phyloP scores from a whole-genome alignment of 768 basidiomycete species.

The Leccinum pellstonianum region DNA sequence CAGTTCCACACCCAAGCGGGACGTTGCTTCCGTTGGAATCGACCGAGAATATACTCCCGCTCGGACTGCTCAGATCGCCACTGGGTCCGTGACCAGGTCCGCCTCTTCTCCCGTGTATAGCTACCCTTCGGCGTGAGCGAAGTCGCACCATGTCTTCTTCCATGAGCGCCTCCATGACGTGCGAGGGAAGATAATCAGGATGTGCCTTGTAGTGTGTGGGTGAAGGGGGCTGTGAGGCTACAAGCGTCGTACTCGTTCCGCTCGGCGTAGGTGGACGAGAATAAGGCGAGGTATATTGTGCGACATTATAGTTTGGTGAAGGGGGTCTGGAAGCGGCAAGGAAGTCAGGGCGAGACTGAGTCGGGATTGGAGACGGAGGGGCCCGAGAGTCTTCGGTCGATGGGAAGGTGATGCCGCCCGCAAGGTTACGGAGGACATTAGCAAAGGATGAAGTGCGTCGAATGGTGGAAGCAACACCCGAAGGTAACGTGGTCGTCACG shows the following conservation, averaged over 20 bases:
- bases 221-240: constrained; percentile 31
- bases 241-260: constrained; percentile 21
- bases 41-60: constrained; percentile 74
- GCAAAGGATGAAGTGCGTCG: constrained; percentile 81
- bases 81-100: constrained; percentile 38
- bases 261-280: constrained; percentile 50
- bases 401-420: constrained; percentile 72
- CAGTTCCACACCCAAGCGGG: constrained; percentile 76
- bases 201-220: constrained; percentile 35
- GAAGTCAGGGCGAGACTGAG: constrained; percentile 25
- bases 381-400: constrained; percentile 52
- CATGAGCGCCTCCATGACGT: constrained; percentile 86
- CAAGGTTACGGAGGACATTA: constrained; percentile 66
- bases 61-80: constrained; percentile 60
- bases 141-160: constrained; percentile 95
- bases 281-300: constrained; percentile 77
- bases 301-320: constrained; percentile 75
- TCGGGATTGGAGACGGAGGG: constrained; percentile 34
- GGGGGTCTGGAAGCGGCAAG: constrained; percentile 64
- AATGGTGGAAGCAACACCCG: constrained; percentile 64
- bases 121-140: constrained; percentile 57
- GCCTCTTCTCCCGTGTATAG: constrained; percentile 41
- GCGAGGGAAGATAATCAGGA: constrained; percentile 63
- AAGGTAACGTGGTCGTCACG: constrained; percentile 57
- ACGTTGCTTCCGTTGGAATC: constrained; percentile 69